Evolutionary conservation across 257 asterid species (phyloP).

Genomic region (Rubia yunnanensis): DNA sequence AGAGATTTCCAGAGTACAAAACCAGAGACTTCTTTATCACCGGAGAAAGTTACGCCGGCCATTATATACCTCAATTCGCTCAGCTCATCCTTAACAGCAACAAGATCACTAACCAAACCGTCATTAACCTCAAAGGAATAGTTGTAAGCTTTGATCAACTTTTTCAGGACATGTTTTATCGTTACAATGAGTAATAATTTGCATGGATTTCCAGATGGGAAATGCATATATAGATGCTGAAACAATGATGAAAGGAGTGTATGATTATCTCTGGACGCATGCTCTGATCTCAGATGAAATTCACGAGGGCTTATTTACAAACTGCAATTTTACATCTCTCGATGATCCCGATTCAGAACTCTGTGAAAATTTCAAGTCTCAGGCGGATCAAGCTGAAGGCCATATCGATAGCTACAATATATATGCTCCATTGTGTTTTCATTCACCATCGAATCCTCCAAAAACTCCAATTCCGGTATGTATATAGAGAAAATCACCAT

Average conservation of each 20-base stretch:
- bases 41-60: slow-evolving; percentile 69
- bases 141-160: slow-evolving; percentile 31
- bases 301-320: slow-evolving; percentile 25
- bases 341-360: slow-evolving; percentile 1
- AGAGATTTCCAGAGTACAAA: slow-evolving; percentile 59
- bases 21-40: slow-evolving; percentile 39
- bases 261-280: slow-evolving; percentile 45
- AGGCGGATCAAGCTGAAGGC: slow-evolving; percentile 19
- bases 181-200: too few species aligned
- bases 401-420: slow-evolving; percentile 27
- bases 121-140: slow-evolving; percentile 50
- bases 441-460: background rate
- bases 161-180: too few species aligned
- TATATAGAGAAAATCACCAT: background rate
- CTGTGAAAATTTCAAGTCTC: slow-evolving; percentile 12
- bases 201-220: slow-evolving; percentile 39
- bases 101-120: slow-evolving; percentile 36
- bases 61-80: slow-evolving; percentile 70
- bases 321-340: slow-evolving; percentile 38
- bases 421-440: slow-evolving; percentile 44
- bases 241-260: slow-evolving; percentile 22
- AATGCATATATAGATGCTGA: slow-evolving; percentile 38
- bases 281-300: slow-evolving; percentile 63
- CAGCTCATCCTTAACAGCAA: slow-evolving; percentile 40
- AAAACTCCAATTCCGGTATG: background rate